phyloP scores from a whole-genome alignment of 441 rosid genomes.

The Euphorbia schlechtendalii region DNA sequence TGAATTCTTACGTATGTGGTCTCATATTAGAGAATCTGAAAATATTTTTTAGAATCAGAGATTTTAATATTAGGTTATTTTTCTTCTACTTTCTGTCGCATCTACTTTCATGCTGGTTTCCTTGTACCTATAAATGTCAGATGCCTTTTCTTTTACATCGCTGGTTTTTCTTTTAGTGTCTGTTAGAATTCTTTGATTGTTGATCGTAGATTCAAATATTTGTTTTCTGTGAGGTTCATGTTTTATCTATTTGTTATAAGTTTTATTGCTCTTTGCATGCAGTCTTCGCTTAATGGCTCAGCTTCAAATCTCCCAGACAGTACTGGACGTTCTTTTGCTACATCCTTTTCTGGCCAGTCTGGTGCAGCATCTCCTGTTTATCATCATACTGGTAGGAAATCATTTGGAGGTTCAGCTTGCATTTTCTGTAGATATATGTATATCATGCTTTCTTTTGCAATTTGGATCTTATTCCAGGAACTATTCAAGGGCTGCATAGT shows the following conservation, averaged over 20 bases:
- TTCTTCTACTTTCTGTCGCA: neutral
- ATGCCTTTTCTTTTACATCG: too few species aligned
- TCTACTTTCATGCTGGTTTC: neutral
- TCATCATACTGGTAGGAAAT: constrained; percentile 66
- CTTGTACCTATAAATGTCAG: constrained; percentile 1
- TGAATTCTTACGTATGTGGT: neutral
- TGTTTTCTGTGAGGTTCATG: neutral
- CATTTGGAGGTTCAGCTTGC: constrained; percentile 12
- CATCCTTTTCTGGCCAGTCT: constrained; percentile 90
- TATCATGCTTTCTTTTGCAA: too few species aligned
- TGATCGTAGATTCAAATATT: neutral
- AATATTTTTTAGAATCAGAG: neutral
- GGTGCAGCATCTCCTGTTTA: constrained; percentile 76
- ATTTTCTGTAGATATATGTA: too few species aligned
- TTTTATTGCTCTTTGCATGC: constrained; percentile 24
- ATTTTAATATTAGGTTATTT: neutral
- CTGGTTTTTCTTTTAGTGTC: too few species aligned
- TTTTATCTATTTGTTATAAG: constrained; percentile 13
- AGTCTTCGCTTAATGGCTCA: constrained; percentile 86
- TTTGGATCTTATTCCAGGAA: too few species aligned
- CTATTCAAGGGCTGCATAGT: constrained; percentile 64
- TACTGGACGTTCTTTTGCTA: constrained; percentile 60
- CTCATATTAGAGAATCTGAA: neutral
- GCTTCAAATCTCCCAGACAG: constrained; percentile 80
- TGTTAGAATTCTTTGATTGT: neutral